A percentile compares a stretch with the other conserved stretches of the same genome.
Conservation (phyloP, 2,329 filamentous ascomycete species). For the Exserohilum rostratum region DNA sequence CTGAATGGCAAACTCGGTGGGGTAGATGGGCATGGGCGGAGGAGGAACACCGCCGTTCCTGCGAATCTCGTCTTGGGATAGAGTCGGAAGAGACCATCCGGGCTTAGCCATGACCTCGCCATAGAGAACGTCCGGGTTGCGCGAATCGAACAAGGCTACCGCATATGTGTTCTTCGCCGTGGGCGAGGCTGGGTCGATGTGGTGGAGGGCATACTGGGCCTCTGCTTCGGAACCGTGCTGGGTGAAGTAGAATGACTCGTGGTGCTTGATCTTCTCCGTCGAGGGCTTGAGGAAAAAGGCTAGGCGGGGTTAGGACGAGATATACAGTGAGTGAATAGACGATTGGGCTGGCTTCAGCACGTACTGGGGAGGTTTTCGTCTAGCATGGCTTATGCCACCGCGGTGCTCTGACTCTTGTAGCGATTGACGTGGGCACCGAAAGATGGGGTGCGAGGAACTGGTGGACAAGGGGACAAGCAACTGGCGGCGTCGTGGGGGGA, state of each 20-base stretch:
- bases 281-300: slow-evolving; percentile 66
- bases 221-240: slow-evolving; percentile 81
- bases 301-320: slow-evolving; percentile 42
- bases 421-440: not conserved
- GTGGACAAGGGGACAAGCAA: not conserved
- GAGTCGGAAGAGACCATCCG: slow-evolving; percentile 81
- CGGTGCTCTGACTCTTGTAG: not conserved
- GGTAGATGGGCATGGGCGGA: slow-evolving; percentile 73
- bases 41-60: slow-evolving; percentile 68
- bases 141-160: slow-evolving; percentile 81
- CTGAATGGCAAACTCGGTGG: slow-evolving; percentile 79
- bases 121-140: slow-evolving; percentile 80
- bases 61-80: slow-evolving; percentile 81
- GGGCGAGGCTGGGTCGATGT: slow-evolving; percentile 72
- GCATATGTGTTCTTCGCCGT: slow-evolving; percentile 83
- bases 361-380: slow-evolving; percentile 89
- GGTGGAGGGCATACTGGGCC: slow-evolving; percentile 80
- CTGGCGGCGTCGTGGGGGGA: slow-evolving; percentile 3
- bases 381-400: slow-evolving; percentile 65
- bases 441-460: not conserved
- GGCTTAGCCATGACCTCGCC: slow-evolving; percentile 85
- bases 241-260: slow-evolving; percentile 62
- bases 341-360: slow-evolving; percentile 7
- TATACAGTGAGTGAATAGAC: no score
- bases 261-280: slow-evolving; percentile 57